Conservation (phyloP, 176 grass and related monocot species). For the Oryza glumipatula region DNA sequence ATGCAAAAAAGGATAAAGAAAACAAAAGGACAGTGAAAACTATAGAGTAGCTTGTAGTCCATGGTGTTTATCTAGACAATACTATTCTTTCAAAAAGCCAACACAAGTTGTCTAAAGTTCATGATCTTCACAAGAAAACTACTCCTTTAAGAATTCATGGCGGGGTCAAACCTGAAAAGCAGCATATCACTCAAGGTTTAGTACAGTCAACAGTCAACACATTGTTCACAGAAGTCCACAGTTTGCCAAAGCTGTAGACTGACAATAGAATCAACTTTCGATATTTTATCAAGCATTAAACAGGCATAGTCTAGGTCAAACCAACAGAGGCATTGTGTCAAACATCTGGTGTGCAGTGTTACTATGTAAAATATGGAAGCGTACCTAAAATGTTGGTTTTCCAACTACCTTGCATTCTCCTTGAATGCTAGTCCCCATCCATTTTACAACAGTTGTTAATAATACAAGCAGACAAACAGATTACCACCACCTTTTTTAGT, state of each 20-base stretch:
- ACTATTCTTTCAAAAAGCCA: not conserved
- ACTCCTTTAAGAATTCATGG: not conserved
- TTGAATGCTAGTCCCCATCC: not conserved
- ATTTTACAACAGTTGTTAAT: not conserved
- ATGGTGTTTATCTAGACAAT: not conserved
- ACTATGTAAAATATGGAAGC: not conserved
- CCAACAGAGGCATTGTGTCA: constrained; percentile 14
- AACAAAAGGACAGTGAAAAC: not conserved
- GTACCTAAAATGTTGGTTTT: not conserved
- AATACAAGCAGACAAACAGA: not conserved
- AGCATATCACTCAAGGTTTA: not conserved
- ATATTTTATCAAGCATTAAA: not conserved
- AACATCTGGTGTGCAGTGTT: not conserved
- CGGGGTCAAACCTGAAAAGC: not conserved
- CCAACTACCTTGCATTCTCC: not conserved
- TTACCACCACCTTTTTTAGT: not conserved
- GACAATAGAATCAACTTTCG: not conserved
- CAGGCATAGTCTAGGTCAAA: not conserved
- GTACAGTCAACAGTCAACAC: not conserved
- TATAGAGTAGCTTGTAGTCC: not conserved
- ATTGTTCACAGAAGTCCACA: not conserved
- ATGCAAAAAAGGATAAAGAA: not conserved
- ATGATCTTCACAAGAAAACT: not conserved
- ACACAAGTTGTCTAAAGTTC: not conserved
- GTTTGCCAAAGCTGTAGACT: not conserved